phyloP scores from a whole-genome alignment of 805 yeast genomes.

The Candida tallmaniae region DNA sequence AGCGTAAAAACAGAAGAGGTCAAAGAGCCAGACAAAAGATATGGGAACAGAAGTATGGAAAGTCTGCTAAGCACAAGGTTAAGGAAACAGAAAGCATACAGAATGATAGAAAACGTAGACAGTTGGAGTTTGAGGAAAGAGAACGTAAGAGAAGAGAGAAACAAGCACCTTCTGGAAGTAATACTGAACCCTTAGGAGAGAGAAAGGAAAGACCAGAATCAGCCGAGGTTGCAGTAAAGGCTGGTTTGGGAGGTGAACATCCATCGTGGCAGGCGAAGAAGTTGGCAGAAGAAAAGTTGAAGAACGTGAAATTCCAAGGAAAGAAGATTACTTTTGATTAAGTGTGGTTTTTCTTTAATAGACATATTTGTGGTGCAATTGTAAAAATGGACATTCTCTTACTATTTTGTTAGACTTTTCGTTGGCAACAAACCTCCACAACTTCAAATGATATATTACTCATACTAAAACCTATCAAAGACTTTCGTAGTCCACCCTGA shows the following conservation, averaged over 20 bases:
- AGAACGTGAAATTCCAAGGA: constrained; percentile 70
- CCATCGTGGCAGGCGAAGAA: constrained; percentile 98
- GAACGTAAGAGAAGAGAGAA: constrained; percentile 60
- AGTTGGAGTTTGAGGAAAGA: constrained; percentile 68
- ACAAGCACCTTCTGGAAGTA: constrained; percentile 41
- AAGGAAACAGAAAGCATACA: constrained; percentile 53
- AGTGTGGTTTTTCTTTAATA: no score
- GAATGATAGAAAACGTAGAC: constrained; percentile 56
- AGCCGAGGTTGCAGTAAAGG: constrained; percentile 1
- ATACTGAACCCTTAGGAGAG: constrained; percentile 35
- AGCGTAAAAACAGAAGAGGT: constrained; percentile 87
- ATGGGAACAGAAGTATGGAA: constrained; percentile 91
- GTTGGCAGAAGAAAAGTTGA: constrained; percentile 60
- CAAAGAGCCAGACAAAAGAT: constrained; percentile 95
- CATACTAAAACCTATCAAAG: no score
- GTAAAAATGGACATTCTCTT: no score
- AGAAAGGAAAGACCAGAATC: constrained; percentile 17
- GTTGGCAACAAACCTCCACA: no score
- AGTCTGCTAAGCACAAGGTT: constrained; percentile 74
- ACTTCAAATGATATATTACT: neutral
- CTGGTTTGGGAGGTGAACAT: constrained; percentile 44
- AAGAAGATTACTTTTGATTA: constrained; percentile 76
- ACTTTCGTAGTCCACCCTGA: constrained; percentile 22
- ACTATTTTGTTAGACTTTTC: constrained; percentile 1
- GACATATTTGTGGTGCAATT: constrained; percentile 1